A percentile compares a stretch with the other conserved stretches of the same genome.
phyloP scores from a whole-genome alignment of 2,329 filamentous ascomycete species.

The Aspergillus amoenus region DNA sequence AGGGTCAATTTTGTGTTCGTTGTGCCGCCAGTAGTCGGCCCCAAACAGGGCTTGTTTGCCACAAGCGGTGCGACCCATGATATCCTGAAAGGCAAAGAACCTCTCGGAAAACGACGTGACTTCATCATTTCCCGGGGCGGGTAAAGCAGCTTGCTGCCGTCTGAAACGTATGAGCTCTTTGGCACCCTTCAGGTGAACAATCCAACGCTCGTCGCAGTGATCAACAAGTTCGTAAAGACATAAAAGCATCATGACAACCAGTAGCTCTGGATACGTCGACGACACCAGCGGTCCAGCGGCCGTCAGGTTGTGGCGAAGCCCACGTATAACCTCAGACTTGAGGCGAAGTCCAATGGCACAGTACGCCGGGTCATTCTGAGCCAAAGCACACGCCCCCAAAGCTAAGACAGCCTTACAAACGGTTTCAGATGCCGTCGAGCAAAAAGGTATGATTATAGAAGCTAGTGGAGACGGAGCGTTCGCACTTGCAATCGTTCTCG shows the following conservation, averaged over 20 bases:
- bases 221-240: constrained; percentile 48
- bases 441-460: constrained; percentile 41
- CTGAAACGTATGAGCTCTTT: constrained; percentile 48
- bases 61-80: constrained; percentile 53
- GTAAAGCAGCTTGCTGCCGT: constrained; percentile 23
- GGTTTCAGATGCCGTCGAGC: constrained; percentile 37
- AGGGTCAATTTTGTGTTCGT: constrained; percentile 39
- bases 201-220: constrained; percentile 48
- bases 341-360: constrained; percentile 35
- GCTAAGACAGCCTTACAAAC: constrained; percentile 41
- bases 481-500: constrained; percentile 40
- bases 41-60: constrained; percentile 50
- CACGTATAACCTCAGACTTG: constrained; percentile 38
- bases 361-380: constrained; percentile 31
- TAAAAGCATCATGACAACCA: constrained; percentile 49
- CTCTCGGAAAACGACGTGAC: constrained; percentile 43
- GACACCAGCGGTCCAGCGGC: constrained; percentile 27
- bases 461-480: constrained; percentile 38
- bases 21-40: constrained; percentile 47
- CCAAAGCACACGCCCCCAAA: constrained; percentile 40
- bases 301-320: constrained; percentile 36
- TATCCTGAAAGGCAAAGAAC: constrained; percentile 54
- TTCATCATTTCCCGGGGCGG: constrained; percentile 19
- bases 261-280: constrained; percentile 33
- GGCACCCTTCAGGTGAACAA: constrained; percentile 49